Evolutionary conservation across 2,329 filamentous ascomycete species (phyloP), one percentile per base, ranked within the genome.

Genomic region (Graphilbum fragrans): DNA sequence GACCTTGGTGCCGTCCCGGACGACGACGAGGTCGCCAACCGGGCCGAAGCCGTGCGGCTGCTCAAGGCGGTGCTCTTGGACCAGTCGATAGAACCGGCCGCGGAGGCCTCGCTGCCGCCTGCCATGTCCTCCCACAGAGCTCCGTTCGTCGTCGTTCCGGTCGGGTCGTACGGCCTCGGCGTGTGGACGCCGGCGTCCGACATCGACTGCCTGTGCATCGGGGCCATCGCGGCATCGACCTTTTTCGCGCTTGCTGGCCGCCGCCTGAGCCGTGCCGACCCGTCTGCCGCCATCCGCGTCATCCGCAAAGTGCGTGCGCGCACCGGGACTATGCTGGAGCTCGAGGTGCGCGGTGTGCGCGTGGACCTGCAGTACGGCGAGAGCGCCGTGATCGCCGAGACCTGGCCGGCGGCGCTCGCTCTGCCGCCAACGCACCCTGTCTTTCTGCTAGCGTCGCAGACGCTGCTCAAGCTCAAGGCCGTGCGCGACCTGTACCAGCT

Each of bases 351-450:
- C 4, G 70, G 65, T 10, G 60, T 82, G 49, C 74, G 66, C 46
- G 64, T 80, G 50, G 75, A 82, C 52, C 58, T 85, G 38, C 78
- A 82, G 45, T 84, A 84, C 53, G 82, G 77, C 47, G 67, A 74
- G 6, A 73, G 78, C 2, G 59, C 66, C 3, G 59, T 61, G 23
- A 59, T 82, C 35, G 64, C 73, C 3, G 66, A 77, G 53, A 65
- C 62, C 20, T 75, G 66, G 63, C 69, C 69, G 1, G 52, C 62
- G 2, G 57, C 66, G 4, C 59, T 73, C 49, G 59, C 58, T 16
- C 53, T 72, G 2, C 66, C 72, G 2, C 50, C 68, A 3, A 62
- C 61, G 1, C 70, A 80, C 47, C 60, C 69, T 0, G 55, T 71
- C 10, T 80, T 78, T 55, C 59, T 66, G 7, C 58, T 83, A 11